Evolutionary conservation across 805 yeast species (phyloP), one percentile per base, ranked within the genome.

Genomic region (Yarrowia sp.): DNA sequence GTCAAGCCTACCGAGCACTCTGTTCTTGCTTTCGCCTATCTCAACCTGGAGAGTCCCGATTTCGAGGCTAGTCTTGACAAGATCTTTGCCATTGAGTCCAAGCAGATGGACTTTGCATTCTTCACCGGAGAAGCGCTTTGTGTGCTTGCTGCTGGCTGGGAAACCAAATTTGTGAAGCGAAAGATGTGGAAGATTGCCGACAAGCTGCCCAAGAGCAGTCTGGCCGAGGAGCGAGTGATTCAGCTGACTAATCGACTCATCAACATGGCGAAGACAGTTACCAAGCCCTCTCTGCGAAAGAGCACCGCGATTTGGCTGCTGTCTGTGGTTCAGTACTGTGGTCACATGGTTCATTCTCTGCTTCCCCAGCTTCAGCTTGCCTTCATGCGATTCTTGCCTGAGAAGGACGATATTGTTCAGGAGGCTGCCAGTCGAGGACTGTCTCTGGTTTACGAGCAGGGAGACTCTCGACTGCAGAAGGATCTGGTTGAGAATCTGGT

Each of bases 341-440:
- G 86, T 3, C 78, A 81, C 29, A 69, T 78, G 13, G 68, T 74
- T 0, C 42, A 51, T 22, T 68, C 70, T 0, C 71, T 87, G 0
- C 77, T 90, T 0, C 74, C 82, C n/a, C 81, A 81, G 22, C 83
- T 91, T 42, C 97, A 93, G 71, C 69, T 81, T 4, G 75, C 87
- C 0, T 92, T 93, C 68, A 84, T 90, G 88, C 80, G 81, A 64
- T 88, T 89, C 69, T 76, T 93, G 62, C 84, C 89, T 0, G 94
- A 88, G 65, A 77, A 85, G 58, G 97, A 93, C 70, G 97, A 92
- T 29, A 73, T 91, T 18, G 78, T 91, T n/a, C 97, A 93, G 70
- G 97, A 93, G 64, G 82, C 94, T 12, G 97, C 98, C 0, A 85
- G 96, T 0, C 79, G 96, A 66, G 99, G 97, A 2, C 77, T 93